These are phyloP conservation scores for Lagenidium giganteum DNA, from an alignment of 352 stramenopile species.

Conservation along the genomic window DNA sequence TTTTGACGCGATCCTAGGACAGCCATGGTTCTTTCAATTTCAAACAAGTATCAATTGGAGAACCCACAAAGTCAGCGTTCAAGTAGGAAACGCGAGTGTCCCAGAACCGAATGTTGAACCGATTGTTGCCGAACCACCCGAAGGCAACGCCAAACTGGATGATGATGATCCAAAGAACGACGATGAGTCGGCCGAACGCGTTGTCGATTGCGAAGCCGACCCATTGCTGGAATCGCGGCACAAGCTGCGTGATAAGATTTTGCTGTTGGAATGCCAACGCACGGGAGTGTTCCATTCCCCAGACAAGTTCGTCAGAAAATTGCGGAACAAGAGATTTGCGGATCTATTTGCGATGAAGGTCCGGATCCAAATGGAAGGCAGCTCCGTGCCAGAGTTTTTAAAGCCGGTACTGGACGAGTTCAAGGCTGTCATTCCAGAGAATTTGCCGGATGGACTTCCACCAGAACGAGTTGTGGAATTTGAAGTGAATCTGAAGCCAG, in stretches of 20 bases:
- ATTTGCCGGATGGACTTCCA: conserved; percentile 10
- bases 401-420: conserved; percentile 1
- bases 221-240: no score
- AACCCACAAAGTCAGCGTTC: conserved; percentile 7
- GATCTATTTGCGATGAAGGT: conserved; percentile 7
- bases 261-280: no score
- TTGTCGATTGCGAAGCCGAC: no score
- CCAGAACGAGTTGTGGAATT: conserved; percentile 7
- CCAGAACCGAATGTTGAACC: neutral
- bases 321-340: neutral
- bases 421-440: conserved; percentile 4
- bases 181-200: no score
- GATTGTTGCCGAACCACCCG: no score
- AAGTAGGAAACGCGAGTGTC: no score
- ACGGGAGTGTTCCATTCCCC: no score
- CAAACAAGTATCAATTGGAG: conserved; percentile 12
- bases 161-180: no score
- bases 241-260: no score
- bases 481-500: conserved; percentile 13
- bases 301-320: no score
- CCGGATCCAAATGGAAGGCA: no score
- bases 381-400: neutral
- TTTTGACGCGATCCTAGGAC: conserved; percentile 14
- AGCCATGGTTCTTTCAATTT: conserved; percentile 12
- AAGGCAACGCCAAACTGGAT: no score